phyloP scores from a whole-genome alignment of 208 protist genomes.

The Leishmania aethiopica region DNA sequence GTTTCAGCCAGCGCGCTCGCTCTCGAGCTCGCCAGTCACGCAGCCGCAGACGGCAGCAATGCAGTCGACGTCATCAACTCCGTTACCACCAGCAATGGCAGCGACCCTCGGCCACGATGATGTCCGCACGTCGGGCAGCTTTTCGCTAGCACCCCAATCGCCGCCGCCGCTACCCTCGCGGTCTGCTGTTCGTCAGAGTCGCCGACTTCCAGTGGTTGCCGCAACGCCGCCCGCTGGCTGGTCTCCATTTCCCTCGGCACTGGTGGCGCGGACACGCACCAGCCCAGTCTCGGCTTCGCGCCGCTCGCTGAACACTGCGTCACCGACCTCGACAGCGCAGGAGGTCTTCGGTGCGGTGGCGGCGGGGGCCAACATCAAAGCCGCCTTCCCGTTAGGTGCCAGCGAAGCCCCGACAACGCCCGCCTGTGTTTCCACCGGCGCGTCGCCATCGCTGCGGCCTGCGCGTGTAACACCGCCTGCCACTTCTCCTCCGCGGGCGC shows the following conservation, averaged over 20 bases:
- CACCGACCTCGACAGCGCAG: not conserved
- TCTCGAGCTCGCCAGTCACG: conserved; percentile 1
- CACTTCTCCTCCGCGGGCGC: not conserved
- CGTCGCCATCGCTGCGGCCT: not conserved
- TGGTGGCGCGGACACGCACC: not conserved
- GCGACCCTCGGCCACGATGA: not conserved
- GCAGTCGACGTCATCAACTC: not conserved
- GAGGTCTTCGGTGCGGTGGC: not conserved
- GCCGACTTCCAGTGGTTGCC: not conserved
- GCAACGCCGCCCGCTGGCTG: not conserved
- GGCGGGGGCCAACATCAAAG: not conserved
- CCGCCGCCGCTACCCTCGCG: not conserved
- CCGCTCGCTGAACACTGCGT: not conserved
- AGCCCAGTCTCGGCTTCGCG: not conserved
- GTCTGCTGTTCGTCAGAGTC: not conserved
- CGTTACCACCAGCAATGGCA: not conserved
- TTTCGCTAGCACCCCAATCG: not conserved
- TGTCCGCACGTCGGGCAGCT: not conserved
- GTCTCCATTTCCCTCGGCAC: not conserved
- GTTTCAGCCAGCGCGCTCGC: not conserved
- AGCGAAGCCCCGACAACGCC: not conserved
- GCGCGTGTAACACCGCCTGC: not conserved
- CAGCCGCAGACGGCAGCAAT: not conserved
- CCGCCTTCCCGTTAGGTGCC: not conserved
- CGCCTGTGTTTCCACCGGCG: not conserved